Evolutionary conservation across 352 stramenopile species (phyloP).

Genomic region (Phytophthora melonis): DNA sequence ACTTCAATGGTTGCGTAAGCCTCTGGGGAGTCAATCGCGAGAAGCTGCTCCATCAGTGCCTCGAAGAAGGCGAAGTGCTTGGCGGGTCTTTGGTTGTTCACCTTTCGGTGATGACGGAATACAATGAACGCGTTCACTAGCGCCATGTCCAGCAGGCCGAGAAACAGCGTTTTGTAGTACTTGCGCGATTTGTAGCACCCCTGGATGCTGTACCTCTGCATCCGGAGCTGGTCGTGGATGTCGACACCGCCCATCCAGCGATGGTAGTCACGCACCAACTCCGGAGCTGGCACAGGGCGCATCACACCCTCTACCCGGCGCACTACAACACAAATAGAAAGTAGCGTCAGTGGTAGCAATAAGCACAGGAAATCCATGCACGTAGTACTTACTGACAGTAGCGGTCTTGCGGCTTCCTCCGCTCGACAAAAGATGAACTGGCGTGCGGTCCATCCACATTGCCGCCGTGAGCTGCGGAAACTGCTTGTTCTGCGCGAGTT

Average conservation of each 20-base stretch:
- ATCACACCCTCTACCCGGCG: no score
- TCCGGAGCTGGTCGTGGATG: not conserved
- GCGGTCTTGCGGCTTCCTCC: no score
- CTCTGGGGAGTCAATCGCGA: not conserved
- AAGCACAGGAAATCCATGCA: no score
- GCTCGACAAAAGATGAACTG: no score
- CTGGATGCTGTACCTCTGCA: not conserved
- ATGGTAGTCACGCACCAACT: slow-evolving; percentile 13
- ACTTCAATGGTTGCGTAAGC: not conserved
- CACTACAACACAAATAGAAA: not conserved
- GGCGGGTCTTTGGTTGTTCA: slow-evolving; percentile 8
- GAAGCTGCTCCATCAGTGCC: not conserved
- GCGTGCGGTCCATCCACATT: no score
- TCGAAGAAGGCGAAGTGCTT: slow-evolving; percentile 21
- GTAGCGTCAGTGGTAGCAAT: no score
- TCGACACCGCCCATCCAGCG: slow-evolving; percentile 11
- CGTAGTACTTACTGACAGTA: no score
- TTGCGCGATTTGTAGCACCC: slow-evolving; percentile 10
- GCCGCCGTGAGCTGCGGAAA: no score
- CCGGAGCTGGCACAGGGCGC: no score
- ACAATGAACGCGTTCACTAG: slow-evolving; percentile 20
- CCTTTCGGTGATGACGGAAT: slow-evolving; percentile 2
- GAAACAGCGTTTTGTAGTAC: slow-evolving; percentile 20
- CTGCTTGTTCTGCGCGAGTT: no score
- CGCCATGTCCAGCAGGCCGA: slow-evolving; percentile 13